Conservation (phyloP, 176 grass and related monocot genomes). For the Triticum aestivum region IWGSC_CS_RefSeq_v2.1 NC_057799.1:14839368-14839867, state of each 20-base stretch:
- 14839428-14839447: slow-evolving; percentile 93
- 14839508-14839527: not conserved
- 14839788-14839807: slow-evolving; percentile 1
- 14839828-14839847: not conserved
- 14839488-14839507: not conserved
- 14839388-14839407: slow-evolving; percentile 54
- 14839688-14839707: not conserved
- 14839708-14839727: slow-evolving; percentile 63
- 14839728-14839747: slow-evolving; percentile 75
- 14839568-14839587: not conserved
- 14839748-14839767: slow-evolving; percentile 59
- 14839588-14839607: not conserved
- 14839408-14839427: slow-evolving; percentile 82
- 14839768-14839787: slow-evolving; percentile 62
- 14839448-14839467: slow-evolving; percentile 86
- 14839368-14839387: slow-evolving; percentile 18
- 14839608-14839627: not conserved
- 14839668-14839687: not conserved
- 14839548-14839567: not conserved
- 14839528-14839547: not conserved
- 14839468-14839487: slow-evolving; percentile 68
- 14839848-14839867: slow-evolving; percentile 20
- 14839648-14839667: not conserved
- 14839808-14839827: slow-evolving; percentile 26
- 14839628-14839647: not conserved